Evolutionary conservation across 345 rosid species (phyloP).

Genomic region (Anastatica hierochuntica): DNA sequence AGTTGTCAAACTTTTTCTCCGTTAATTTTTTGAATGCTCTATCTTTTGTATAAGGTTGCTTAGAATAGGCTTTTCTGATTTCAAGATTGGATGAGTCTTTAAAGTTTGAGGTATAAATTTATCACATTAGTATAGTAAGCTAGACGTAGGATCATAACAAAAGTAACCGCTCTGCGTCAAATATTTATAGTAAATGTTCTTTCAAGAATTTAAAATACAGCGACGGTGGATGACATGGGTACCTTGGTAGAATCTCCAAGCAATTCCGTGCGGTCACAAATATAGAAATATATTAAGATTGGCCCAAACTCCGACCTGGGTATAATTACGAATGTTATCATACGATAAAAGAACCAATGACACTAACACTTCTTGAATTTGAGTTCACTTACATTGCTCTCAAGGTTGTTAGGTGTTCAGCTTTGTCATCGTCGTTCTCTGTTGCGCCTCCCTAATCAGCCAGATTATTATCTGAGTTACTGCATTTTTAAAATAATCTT

Average conservation of each 20-base stretch:
- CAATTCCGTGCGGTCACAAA: slow-evolving; percentile 67
- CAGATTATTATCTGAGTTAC: slow-evolving; percentile 86
- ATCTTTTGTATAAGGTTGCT: too few species aligned
- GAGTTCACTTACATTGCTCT: slow-evolving; percentile 65
- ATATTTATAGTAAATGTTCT: background rate
- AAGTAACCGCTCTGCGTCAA: too few species aligned
- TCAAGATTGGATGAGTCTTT: too few species aligned
- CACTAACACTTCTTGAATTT: background rate
- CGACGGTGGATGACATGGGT: background rate
- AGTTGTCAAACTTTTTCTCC: too few species aligned
- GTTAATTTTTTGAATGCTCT: too few species aligned
- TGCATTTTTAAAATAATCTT: slow-evolving; percentile 29
- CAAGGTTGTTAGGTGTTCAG: slow-evolving; percentile 74
- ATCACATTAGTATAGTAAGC: too few species aligned
- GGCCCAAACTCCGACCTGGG: slow-evolving; percentile 85
- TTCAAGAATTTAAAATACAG: background rate
- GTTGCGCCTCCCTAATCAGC: slow-evolving; percentile 59
- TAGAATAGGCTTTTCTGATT: too few species aligned
- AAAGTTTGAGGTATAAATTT: too few species aligned
- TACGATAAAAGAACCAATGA: background rate
- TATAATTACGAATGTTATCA: slow-evolving; percentile 13
- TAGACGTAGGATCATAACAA: too few species aligned
- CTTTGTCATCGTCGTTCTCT: slow-evolving; percentile 68
- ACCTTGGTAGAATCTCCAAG: slow-evolving; percentile 82
- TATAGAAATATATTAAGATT: slow-evolving; percentile 57